Conservation (phyloP, 495 filamentous ascomycete genomes). For the Neurospora sp. region DNA sequence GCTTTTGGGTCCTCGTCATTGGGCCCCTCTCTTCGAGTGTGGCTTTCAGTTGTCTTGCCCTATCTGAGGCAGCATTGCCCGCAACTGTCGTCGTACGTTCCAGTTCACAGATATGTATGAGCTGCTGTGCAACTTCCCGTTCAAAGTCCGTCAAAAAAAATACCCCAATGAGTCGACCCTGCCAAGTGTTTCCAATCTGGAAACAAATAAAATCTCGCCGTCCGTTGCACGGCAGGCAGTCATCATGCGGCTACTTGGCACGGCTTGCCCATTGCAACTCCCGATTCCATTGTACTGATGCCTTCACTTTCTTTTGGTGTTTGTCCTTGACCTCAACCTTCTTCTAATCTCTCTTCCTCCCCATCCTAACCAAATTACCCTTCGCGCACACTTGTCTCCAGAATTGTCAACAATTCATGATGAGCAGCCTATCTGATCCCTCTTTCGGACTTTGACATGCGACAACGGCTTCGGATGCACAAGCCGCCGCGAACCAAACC, state of each 20-base stretch:
- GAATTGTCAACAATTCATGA: too few species aligned
- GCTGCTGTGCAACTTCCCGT: background rate
- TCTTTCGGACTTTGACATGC: background rate
- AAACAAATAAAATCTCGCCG: background rate
- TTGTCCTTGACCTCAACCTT: background rate
- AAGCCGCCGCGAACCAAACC: background rate
- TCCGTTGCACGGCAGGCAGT: background rate
- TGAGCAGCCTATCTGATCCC: too few species aligned
- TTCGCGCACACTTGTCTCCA: too few species aligned
- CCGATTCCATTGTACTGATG: background rate
- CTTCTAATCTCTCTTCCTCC: too few species aligned
- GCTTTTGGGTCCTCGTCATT: background rate
- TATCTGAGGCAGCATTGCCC: background rate
- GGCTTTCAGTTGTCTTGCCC: background rate
- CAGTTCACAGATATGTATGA: background rate
- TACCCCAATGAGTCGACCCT: too few species aligned
- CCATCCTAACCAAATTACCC: background rate
- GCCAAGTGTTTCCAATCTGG: background rate
- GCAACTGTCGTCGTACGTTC: background rate
- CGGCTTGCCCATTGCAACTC: background rate
- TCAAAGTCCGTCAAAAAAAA: too few species aligned
- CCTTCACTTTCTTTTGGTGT: too few species aligned
- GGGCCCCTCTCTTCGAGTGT: background rate
- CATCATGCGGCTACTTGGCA: background rate
- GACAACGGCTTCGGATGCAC: background rate